Evolutionary conservation across 2,329 filamentous ascomycete species (phyloP), one percentile per base, ranked within the genome.

Genomic region (Phialophora expanda): DNA sequence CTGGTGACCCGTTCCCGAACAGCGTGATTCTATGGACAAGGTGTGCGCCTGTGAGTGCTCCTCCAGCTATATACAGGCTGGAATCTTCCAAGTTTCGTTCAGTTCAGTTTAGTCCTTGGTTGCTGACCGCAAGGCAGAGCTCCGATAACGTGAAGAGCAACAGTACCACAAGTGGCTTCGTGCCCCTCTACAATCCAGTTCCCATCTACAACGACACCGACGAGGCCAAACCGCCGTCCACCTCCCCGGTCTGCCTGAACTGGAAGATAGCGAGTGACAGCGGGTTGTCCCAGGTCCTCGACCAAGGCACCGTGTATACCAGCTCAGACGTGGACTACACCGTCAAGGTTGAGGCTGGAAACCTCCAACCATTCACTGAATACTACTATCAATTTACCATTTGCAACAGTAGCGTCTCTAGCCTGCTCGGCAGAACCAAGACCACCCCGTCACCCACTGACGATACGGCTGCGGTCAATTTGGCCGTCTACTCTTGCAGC

Each of bases 251-350:
- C 34, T 92, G 90, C 71, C 83, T 92, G 0, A 82, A 88, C 41
- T 92, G 87, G 81, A 84, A 83, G 64, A 84, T 91, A 20, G 81
- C 82, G 14, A 77, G 78, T 22, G 82, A 84, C 70, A 74, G 81
- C 57, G 75, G 78, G n/a, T 79, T 85, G 34, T 76, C 77, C 11
- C 73, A 79, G 1, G 78, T 85, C 7, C 85, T 86, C 1, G 80
- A 84, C 58, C 79, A 79, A 0, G 90, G 90, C 4, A 84, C 78
- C 41, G 88, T 84, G 0, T 91, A 87, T 73, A 92, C 90, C 0
- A 90, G 84, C 41, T 89, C 86, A 0, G 90, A 92, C 74, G 86
- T 92, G 56, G 90, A 93, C 74, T 93, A 88, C 74, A 92, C 90
- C 0, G 80, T 92, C 66, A 91, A 91, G 82, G 86, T 87, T 74